Evolutionary conservation across 805 yeast genomes (phyloP), one percentile per base, ranked within the genome.

Genomic region (Saccharomycopsis sp.): DNA sequence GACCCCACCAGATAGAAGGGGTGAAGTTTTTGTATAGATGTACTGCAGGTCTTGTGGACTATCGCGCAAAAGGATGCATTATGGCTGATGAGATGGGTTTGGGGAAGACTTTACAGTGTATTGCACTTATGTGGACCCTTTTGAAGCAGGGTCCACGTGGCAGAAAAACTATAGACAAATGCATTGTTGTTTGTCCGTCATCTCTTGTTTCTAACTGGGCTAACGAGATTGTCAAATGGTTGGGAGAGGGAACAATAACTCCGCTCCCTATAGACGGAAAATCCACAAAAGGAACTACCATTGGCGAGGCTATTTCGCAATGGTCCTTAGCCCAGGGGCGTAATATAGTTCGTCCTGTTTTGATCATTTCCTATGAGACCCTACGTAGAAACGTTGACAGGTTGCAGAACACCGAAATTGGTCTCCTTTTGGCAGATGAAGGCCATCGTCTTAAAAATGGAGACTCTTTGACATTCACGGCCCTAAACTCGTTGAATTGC

Each of bases 61-160:
- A 89, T 5, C 77, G 86, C 37, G 97, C 97, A 0, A 83, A 87
- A 66, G 99, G 99, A 2, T 92, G 97, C 67, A 92, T 92, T 54
- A 92, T 92, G 98, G 97, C 97, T 0, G 97, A 91, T 72, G 97
- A 89, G 70, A 91, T 91, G 97, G 97, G 97, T 2, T 75, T 90
- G 46, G 97, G 97, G 24, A 90, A 90, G 68, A 90, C 97, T 0
- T 75, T 90, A 24, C 97, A 90, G 68, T 92, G 98, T 70, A 79
- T 92, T 37, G 78, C 97, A 0, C 75, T 92, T 34, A 79, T 91
- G 88, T 92, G 98, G 98, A 92, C 97, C 0, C 69, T 92, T 53
- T 75, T 92, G 53, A 82, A 81, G 61, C 99, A 92, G 69, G 85
- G 96, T 7, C 98, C 98, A 1, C 80, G 91, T 55, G 83, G 84